Percentiles rank a stretch among this genome's conserved stretches.
These are phyloP conservation scores for Dendrostoma leiphaemia DNA, from an alignment of 2,329 filamentous ascomycete genomes.

Conservation along the genomic window DNA sequence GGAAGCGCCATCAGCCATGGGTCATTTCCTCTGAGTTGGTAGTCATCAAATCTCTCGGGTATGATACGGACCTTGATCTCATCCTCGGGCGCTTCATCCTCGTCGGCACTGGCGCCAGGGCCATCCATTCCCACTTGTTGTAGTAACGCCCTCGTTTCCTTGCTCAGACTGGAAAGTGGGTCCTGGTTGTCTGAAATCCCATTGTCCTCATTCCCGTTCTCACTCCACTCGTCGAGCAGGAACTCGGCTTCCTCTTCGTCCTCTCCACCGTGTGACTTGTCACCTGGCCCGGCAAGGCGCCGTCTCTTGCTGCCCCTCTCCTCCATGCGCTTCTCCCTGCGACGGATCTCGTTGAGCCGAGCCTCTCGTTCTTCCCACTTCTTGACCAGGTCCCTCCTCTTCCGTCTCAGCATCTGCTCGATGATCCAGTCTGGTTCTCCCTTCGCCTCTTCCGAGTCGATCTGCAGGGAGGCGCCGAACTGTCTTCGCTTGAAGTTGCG, in stretches of 20 bases:
- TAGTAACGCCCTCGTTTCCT: constrained; percentile 73
- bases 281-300: constrained; percentile 36
- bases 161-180: constrained; percentile 60
- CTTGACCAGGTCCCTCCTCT: constrained; percentile 62
- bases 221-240: constrained; percentile 68
- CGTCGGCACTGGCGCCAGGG: constrained; percentile 26
- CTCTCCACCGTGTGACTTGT: constrained; percentile 16
- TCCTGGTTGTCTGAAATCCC: constrained; percentile 31
- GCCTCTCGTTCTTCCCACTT: constrained; percentile 72
- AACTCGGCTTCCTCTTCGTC: constrained; percentile 65
- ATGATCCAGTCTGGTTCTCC: constrained; percentile 85
- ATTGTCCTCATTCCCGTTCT: constrained; percentile 35
- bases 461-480: constrained; percentile 53
- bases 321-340: constrained; percentile 59
- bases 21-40: too few species aligned
- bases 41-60: constrained; percentile 2
- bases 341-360: constrained; percentile 64
- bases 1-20: constrained; percentile 7
- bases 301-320: constrained; percentile 47
- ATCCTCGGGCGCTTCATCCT: constrained; percentile 50
- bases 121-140: constrained; percentile 57
- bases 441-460: constrained; percentile 42
- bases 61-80: constrained; percentile 62
- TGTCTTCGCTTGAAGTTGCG: constrained; percentile 68
- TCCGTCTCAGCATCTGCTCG: constrained; percentile 70